These are phyloP conservation scores for Mrakia blollopis DNA, from an alignment of 768 basidiomycete genomes.

Conservation along the genomic window DNA sequence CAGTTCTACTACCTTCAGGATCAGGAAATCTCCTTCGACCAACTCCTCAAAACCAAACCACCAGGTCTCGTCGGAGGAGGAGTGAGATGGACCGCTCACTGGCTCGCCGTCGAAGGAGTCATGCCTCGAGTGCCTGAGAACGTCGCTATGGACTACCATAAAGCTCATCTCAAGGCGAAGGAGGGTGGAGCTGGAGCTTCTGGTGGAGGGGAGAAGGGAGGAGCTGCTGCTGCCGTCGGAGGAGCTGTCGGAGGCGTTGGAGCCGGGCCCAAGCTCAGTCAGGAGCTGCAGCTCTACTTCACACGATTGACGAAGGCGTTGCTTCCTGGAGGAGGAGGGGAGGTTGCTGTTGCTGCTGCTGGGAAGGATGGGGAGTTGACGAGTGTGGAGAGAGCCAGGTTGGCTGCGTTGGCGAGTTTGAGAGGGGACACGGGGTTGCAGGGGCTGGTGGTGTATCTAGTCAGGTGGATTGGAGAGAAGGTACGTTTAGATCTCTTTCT, in stretches of 20 bases:
- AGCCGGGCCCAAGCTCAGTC: constrained; percentile 76
- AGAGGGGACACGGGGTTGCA: constrained; percentile 85
- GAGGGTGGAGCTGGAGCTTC: not conserved
- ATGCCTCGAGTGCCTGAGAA: constrained; percentile 96
- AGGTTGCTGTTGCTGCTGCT: not conserved
- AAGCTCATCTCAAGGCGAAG: not conserved
- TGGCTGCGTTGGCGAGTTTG: constrained; percentile 84
- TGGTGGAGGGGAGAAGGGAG: not conserved
- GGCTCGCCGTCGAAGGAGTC: constrained; percentile 96
- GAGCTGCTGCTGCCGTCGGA: not conserved
- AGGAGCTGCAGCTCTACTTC: constrained; percentile 92
- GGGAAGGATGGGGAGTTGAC: constrained; percentile 21
- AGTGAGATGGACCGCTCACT: constrained; percentile 62
- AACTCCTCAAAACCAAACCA: constrained; percentile 59
- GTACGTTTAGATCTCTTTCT: constrained; percentile 48
- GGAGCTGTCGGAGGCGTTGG: not conserved
- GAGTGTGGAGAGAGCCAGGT: constrained; percentile 58
- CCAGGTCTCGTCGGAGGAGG: constrained; percentile 36
- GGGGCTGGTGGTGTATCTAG: constrained; percentile 84
- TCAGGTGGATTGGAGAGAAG: constrained; percentile 83
- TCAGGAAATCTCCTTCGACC: constrained; percentile 95
- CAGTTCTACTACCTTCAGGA: constrained; percentile 84
- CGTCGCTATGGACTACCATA: constrained; percentile 29
- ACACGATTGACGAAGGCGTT: constrained; percentile 80
- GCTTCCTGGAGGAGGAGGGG: constrained; percentile 50